Evolutionary conservation across 1,284 basidiomycete species (phyloP).

Genomic region (Apiotrichum veenhuisii): DNA sequence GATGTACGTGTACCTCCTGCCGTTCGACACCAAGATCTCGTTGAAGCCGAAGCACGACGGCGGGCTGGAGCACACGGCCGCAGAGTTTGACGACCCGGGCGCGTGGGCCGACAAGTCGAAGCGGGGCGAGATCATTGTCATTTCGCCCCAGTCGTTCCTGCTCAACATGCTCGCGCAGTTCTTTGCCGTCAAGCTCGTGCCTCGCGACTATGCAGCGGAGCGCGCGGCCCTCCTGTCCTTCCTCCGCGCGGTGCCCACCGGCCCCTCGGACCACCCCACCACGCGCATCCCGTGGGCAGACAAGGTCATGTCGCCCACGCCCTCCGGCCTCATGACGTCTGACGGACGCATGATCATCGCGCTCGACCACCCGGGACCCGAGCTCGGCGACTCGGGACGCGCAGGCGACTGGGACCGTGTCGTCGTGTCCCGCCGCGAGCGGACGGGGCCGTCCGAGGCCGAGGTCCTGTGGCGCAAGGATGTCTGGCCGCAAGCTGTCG

Average conservation of each 20-base stretch:
- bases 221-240: slow-evolving; percentile 8
- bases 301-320: slow-evolving; percentile 13
- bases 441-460: slow-evolving; percentile 5
- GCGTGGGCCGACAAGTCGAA: slow-evolving; percentile 7
- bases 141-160: slow-evolving; percentile 17
- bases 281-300: slow-evolving; percentile 13
- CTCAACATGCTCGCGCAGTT: slow-evolving; percentile 13
- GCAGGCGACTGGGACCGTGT: slow-evolving; percentile 19
- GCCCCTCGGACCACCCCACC: slow-evolving; percentile 5
- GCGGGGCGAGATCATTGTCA: slow-evolving; percentile 11
- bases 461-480: slow-evolving; percentile 10
- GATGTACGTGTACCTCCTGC: slow-evolving; percentile 9
- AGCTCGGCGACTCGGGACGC: slow-evolving; percentile 6
- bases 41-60: slow-evolving; percentile 12
- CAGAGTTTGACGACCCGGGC: slow-evolving; percentile 4
- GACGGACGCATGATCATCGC: slow-evolving; percentile 10
- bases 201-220: slow-evolving; percentile 7
- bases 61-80: slow-evolving; percentile 18
- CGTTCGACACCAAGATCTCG: background rate
- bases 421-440: slow-evolving; percentile 2
- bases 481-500: slow-evolving; percentile 1
- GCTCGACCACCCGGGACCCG: slow-evolving; percentile 12
- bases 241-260: slow-evolving; percentile 9
- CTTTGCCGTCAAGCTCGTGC: slow-evolving; percentile 1
- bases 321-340: background rate